Evolutionary conservation across 2,329 filamentous ascomycete species (phyloP), one percentile per base, ranked within the genome.

Genomic region (Fusarium dlaminii): DNA sequence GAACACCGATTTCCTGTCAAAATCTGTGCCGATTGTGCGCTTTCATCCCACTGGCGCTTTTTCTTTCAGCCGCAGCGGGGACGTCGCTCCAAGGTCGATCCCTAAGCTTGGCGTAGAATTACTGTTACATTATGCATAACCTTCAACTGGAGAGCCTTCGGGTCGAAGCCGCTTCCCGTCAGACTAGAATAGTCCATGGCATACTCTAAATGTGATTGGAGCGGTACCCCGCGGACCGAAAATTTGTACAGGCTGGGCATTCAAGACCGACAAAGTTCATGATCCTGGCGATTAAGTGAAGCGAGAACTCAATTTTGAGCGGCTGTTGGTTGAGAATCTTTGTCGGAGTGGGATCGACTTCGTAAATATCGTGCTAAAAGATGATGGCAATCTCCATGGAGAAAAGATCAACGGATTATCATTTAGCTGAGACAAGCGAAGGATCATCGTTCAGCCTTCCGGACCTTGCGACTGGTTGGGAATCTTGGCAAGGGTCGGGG

Each of bases 391-490:
- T 39, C 32, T 27, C 5, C 20, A 57, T 32, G 20, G 17, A 54
- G 64, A 24, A 32, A 65, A 6, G 70, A 72, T 73, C 59, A 11
- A 40, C 64, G 15, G 13, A 22, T 40, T 46, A 40, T 46, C 39
- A 27, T 72, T 36, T 73, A 72, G 40, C 40, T 72, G 70, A 72
- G 70, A 73, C 70, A 56, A 34, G 39, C 40, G 40, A 54, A 61
- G 54, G 46, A 54, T 68, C 29, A 68, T 14, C 9, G 14, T n/a
- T 27, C 36, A 57, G 29, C 57, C 32, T 9, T 39, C 34, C 34
- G 51, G 24, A 20, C 15, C 34, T 42, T 40, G 11, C 55, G 30
- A 68, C 49, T 68, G 66, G 63, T 17, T 39, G 46, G 24, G 2
- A 30, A 34, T 18, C 34, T 48, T 36, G 30, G 40, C 29, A 29